Evolutionary conservation across 352 stramenopile genomes (phyloP), one percentile per base, ranked within the genome.

Genomic region (Pythium scleroteichum): DNA sequence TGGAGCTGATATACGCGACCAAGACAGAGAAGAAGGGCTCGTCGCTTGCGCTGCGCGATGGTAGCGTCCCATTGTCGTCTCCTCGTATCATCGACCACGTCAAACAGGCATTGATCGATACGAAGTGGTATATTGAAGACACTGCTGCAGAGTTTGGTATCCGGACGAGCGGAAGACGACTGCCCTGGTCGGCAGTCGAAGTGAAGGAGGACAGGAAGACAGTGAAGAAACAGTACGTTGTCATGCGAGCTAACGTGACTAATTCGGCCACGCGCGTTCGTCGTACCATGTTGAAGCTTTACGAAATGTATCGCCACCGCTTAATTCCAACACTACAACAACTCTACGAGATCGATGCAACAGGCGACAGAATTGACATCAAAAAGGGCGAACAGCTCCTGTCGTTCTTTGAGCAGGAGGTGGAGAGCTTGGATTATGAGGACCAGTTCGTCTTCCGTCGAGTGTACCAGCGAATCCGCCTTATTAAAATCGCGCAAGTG

Each of bases 361-460:
- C 75, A 38, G 68, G 74, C 16, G 68, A 80, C 9, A 16, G 55
- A 3, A 62, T 86, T 10, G 52, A 82, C 20, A n/a, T 86, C 6
- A 52, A 62, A 6, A 52, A 51, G 4, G 79, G 73, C 0, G 76
- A 89, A 46, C 58, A 68, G 22, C 47, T 87, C 17, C 52, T 90
- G 3, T 54, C 27, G 26, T 82, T 89, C 42, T 92, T 92, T 51
- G 73, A 82, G 23, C 72, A 79, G 2, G 82, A 90, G 53, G 82
- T 92, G 0, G 79, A 90, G 52, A 73, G 85, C 26, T 54, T 92
- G 40, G 76, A 87, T 16, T n/a, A 69, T 10, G 72, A 88, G 3
- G 82, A 92, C 35, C 64, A 85, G 19, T 23, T 46, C 2, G 75
- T 87, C 38, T 81, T 73, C 38, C 57, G 71, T 2, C 71, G 76